Evolutionary conservation across 169 alveolate genomes (phyloP), one percentile per base, ranked within the genome.

Genomic region (Eimeria zaria): DNA sequence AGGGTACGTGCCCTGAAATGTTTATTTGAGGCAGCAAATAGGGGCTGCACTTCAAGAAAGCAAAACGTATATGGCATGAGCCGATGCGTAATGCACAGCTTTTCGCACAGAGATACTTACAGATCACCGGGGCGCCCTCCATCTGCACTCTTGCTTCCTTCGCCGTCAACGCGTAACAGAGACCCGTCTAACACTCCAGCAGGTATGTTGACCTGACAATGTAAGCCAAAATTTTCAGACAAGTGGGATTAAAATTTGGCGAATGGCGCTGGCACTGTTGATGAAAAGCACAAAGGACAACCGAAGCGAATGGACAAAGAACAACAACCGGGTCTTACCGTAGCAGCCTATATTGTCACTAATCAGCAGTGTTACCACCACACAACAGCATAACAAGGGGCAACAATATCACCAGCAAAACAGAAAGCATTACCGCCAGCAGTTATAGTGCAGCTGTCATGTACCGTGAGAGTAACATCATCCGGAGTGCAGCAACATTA

Each of bases 151-250:
- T 46, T 69, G 39, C 92, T 85, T 53, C 92, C 92, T 53, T 85
- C 73, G 92, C 92, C 92, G 27, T 85, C 92, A 33, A 85, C 92
- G 80, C 74, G 92, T 30, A 85, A 41, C 55, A 85, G 78, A 24
- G 92, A 55, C 33, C 92, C 92, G 8, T 85, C 92, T 4, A 60
- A 55, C 30, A 85, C 92, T 11, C 92, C 92, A 24, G 92, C 80
- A 24, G 92, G 92, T 36, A 85, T 60, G 78, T 39, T 39, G 60
- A 85, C 80, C 92, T 85, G 80, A 2, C 33, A 81, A 27, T 53
- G 6, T 53, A 51, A 27, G 20, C 27, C 87, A 46, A 27, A 30
- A 9, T n/a, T n/a, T n/a, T n/a, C n/a, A n/a, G n/a, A n/a, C n/a
- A 53, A 53, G 60, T 14, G 60, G 60, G 14, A 53, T 53, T 4